Conservation (phyloP, 2,329 filamentous ascomycete species). For the Fusarium sp. region DNA sequence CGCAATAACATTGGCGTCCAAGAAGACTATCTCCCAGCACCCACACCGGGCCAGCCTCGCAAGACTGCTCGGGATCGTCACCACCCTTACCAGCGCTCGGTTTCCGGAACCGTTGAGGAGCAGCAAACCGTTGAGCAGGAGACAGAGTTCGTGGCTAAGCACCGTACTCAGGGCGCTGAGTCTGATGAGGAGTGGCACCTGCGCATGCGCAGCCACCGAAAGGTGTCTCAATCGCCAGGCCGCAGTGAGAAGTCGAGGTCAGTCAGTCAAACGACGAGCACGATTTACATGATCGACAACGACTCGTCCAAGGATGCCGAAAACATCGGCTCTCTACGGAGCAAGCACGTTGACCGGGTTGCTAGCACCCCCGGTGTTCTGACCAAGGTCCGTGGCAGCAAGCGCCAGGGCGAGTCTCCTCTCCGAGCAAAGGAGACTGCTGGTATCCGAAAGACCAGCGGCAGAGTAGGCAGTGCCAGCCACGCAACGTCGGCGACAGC, state of each 20-base stretch:
- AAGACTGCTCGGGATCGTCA: constrained; percentile 85
- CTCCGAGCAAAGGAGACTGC: constrained; percentile 60
- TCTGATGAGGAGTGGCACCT: constrained; percentile 85
- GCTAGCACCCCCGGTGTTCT: constrained; percentile 63
- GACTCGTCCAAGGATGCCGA: constrained; percentile 74
- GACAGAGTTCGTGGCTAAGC: constrained; percentile 66
- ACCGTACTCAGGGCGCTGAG: constrained; percentile 70
- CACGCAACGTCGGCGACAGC: constrained; percentile 53
- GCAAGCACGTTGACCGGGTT: constrained; percentile 65
- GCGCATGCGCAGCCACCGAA: constrained; percentile 73
- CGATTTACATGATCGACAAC: constrained; percentile 70
- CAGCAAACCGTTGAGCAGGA: constrained; percentile 63
- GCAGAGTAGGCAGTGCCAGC: constrained; percentile 67
- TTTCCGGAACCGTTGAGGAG: constrained; percentile 57
- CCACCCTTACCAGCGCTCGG: constrained; percentile 71
- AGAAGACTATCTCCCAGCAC: constrained; percentile 92
- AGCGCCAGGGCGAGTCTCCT: constrained; percentile 60
- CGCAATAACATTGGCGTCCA: constrained; percentile 70
- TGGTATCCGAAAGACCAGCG: constrained; percentile 71
- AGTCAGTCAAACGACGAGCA: constrained; percentile 77
- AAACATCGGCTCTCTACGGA: constrained; percentile 68
- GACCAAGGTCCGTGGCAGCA: constrained; percentile 70
- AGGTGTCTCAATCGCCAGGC: constrained; percentile 68
- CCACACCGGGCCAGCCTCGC: constrained; percentile 92
- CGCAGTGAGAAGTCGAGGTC: constrained; percentile 70